Evolutionary conservation across 345 rosid species (phyloP).

Genomic region (Conringia planisiliqua): DNA sequence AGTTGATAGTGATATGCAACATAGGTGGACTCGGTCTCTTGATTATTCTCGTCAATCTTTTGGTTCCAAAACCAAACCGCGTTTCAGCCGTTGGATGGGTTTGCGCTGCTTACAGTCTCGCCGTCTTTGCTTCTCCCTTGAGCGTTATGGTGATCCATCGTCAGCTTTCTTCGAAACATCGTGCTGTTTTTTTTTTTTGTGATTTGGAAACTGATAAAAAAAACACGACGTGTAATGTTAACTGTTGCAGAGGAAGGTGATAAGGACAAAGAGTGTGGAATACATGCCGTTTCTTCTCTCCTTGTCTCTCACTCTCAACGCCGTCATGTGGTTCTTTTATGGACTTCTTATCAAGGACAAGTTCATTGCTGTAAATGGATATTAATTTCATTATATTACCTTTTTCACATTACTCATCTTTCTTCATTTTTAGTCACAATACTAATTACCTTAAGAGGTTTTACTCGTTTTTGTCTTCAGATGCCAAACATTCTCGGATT

Average conservation of each 20-base stretch:
- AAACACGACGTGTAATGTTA: neutral
- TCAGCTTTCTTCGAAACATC: slow-evolving; percentile 2
- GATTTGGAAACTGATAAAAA: neutral
- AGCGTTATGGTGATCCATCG: slow-evolving; percentile 60
- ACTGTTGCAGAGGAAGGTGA: slow-evolving; percentile 57
- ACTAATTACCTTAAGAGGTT: neutral
- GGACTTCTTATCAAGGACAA: slow-evolving; percentile 65
- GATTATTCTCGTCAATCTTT: slow-evolving; percentile 36
- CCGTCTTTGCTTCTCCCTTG: slow-evolving; percentile 73
- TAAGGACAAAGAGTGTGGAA: slow-evolving; percentile 79
- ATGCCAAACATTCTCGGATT: slow-evolving; percentile 28
- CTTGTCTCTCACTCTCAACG: slow-evolving; percentile 63
- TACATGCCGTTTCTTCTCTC: slow-evolving; percentile 83
- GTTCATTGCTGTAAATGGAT: slow-evolving; percentile 57
- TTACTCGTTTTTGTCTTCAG: neutral
- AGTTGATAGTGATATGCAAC: slow-evolving; percentile 51
- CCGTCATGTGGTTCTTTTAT: slow-evolving; percentile 84
- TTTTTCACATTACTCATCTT: neutral
- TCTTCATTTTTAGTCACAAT: neutral
- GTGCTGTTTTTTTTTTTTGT: neutral
- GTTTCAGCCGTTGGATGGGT: slow-evolving; percentile 66
- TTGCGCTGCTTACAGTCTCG: slow-evolving; percentile 62
- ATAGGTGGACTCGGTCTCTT: slow-evolving; percentile 53
- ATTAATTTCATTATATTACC: slow-evolving; percentile 27
- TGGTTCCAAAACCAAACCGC: slow-evolving; percentile 40